A percentile compares a stretch with the other conserved stretches of the same genome.
phyloP scores from a whole-genome alignment of 345 rosid genomes.

The Mangifera indica region DNA sequence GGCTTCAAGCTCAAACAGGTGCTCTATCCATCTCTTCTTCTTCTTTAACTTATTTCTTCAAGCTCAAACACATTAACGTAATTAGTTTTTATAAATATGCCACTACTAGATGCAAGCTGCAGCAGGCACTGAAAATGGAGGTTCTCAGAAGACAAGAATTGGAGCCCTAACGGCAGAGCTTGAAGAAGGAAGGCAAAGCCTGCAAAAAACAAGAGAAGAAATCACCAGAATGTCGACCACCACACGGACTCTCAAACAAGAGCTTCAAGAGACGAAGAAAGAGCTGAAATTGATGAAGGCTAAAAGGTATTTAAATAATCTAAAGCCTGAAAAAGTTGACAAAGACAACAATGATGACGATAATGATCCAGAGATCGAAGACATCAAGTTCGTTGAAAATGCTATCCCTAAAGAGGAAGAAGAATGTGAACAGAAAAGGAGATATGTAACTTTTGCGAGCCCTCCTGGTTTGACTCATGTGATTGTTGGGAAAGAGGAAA shows the following conservation, averaged over 20 bases:
- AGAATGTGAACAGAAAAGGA: background rate
- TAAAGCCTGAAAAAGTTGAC: background rate
- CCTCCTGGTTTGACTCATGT: background rate
- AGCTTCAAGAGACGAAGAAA: slow-evolving; percentile 4
- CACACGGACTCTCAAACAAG: background rate
- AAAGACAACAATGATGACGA: background rate
- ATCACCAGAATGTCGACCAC: background rate
- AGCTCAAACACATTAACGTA: too few species aligned
- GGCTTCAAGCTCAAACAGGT: slow-evolving; percentile 13
- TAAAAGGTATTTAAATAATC: background rate
- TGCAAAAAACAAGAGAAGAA: slow-evolving; percentile 4
- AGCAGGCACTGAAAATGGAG: background rate
- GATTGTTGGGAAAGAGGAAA: slow-evolving; percentile 1
- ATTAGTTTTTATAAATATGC: too few species aligned
- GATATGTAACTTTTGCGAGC: background rate
- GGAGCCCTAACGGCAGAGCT: slow-evolving; percentile 7
- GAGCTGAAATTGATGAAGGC: slow-evolving; percentile 3
- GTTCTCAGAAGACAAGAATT: background rate
- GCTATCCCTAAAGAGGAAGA: background rate
- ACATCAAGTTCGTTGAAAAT: slow-evolving; percentile 10
- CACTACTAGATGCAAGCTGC: slow-evolving; percentile 6
- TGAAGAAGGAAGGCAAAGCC: slow-evolving; percentile 4
- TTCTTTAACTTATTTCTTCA: background rate
- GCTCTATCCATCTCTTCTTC: too few species aligned
- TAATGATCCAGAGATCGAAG: slow-evolving; percentile 8